Evolutionary conservation across 306 rosid species (phyloP), one percentile per base, ranked within the genome.

Genomic region (Rosa rugosa): DNA sequence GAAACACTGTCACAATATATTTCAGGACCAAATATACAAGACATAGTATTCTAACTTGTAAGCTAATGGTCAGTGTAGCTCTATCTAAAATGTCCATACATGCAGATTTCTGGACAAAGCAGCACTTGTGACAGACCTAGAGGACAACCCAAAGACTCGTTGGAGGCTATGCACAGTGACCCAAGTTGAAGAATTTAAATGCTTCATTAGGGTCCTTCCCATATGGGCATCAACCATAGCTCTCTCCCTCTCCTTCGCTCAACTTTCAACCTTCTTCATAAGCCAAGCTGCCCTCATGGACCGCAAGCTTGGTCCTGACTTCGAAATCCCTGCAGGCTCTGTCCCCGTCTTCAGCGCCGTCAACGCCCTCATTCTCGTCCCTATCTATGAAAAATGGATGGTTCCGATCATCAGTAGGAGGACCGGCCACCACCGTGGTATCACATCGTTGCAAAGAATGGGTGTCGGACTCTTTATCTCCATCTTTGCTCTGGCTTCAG

Each of bases 161-260:
- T 87, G 91, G 90, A 75, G 41, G 27, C 50, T 83, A 18, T 86
- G 88, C 82, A 90, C 91, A 12, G 90, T 90, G 53, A 87, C 93
- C n/a, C 90, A 90, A 76, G 93, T 86, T 1, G 91, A 90, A 57
- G 93, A 90, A 27, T 81, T 84, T 53, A 90, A 90, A 72, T 84
- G 73, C n/a, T 80, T 90, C 75, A 4, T 85, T 3, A 83, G 87
- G 70, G 45, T 90, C 7, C 88, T 87, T 5, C 93, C 91, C 0
- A 42, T 87, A 8, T 90, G 90, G 90, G 83, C 82, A 38, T 81
- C 85, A 17, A 90, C 90, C 54, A 80, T 86, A 31, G 93, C 88
- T 36, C 91, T 90, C 8, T 42, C 88, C 20, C 2, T 90, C 63
- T 87, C 91, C 1, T 84, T 73, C 51, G 72, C 92, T 44, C 97